Base-by-base conservation (phyloP, 305 asterid genomes). In the Solanum chacoense region DNA sequence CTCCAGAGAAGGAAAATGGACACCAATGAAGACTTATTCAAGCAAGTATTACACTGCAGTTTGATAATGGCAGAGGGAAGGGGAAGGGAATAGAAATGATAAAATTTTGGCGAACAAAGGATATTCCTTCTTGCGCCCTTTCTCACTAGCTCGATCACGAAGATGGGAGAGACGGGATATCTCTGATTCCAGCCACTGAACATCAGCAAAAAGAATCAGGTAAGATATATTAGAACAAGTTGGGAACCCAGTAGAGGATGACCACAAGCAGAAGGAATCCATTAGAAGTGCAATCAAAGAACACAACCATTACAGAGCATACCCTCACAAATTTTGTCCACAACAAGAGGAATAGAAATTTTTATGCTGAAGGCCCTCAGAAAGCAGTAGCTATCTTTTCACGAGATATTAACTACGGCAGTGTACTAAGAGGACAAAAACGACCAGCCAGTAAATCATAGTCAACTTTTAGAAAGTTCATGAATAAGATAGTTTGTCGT, bases 151-250 rank as follows among this genome's bases (percentile, higher is more conserved):
- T 42, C 99, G 95, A 91, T 98, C 99, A 91, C 99, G 95, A 90
- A 98, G 98, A 95, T 98, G 98, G 90, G 96, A 92, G 88, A 98
- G 95, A 92, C 99, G 95, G 92, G 91, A 76, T 81, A 90, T 89
- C 93, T 98, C 99, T 84, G 99, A 90, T 91, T 98, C 99, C 93
- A 98, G 94, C 99, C 99, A 98, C 99, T 98, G 98, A 91, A 92
- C 75, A 59, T 67, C 85, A 91, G 85, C 72, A 45, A 45, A 45
- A 45, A 83, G 71, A 45, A 83, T 50, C 86, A 83, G 38, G 40
- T 7, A 29, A 80, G 85, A 83, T 45, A 81, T 83, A 83, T 80
- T 83, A 45, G 72, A 83, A 45, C 40, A 81, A 29, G 71, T 45
- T 29, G 40, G 38, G 29, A 29, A 42, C 28, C 18, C 29, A 83